Conservation (phyloP, 2,329 filamentous ascomycete species). For the Ophiocordyceps robertsii region DNA sequence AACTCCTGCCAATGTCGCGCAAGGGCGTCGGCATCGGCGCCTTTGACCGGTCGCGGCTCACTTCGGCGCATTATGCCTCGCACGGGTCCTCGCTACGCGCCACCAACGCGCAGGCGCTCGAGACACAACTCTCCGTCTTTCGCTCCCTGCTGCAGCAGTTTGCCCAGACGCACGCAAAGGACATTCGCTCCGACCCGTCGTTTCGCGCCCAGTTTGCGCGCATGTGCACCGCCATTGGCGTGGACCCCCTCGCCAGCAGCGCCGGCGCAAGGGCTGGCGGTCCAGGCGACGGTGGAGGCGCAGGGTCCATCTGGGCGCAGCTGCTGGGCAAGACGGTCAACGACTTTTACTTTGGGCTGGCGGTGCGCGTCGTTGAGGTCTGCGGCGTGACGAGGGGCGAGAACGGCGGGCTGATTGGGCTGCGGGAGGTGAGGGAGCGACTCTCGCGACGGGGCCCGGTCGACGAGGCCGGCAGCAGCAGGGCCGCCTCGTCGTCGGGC, state of each 20-base stretch:
- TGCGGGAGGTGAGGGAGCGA: constrained; percentile 65
- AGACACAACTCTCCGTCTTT: constrained; percentile 91
- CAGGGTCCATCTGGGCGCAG: constrained; percentile 78
- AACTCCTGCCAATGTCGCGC: constrained; percentile 41
- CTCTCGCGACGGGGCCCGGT: constrained; percentile 50
- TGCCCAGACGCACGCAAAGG: constrained; percentile 83
- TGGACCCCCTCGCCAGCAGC: constrained; percentile 68
- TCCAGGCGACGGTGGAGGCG: constrained; percentile 9
- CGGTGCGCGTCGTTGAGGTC: constrained; percentile 87
- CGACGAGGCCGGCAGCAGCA: background rate
- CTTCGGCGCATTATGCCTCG: constrained; percentile 77
- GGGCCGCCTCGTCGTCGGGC: background rate
- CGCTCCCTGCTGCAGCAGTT: constrained; percentile 92
- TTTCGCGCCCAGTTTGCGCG: constrained; percentile 96
- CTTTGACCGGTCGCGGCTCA: constrained; percentile 73
- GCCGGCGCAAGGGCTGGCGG: constrained; percentile 18
- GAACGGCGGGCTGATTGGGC: constrained; percentile 83
- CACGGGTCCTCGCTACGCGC: constrained; percentile 82
- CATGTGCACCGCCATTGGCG: constrained; percentile 95
- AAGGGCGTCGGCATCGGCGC: constrained; percentile 84
- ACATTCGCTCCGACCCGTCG: constrained; percentile 87
- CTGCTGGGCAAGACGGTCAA: constrained; percentile 84
- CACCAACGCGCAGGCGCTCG: constrained; percentile 71
- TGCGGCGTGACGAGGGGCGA: constrained; percentile 76
- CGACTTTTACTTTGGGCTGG: constrained; percentile 97